Percentiles rank a stretch among this genome's conserved stretches.
Evolutionary conservation across 2,329 filamentous ascomycete species (phyloP).

Genomic region (Thielaviopsis musarum): DNA sequence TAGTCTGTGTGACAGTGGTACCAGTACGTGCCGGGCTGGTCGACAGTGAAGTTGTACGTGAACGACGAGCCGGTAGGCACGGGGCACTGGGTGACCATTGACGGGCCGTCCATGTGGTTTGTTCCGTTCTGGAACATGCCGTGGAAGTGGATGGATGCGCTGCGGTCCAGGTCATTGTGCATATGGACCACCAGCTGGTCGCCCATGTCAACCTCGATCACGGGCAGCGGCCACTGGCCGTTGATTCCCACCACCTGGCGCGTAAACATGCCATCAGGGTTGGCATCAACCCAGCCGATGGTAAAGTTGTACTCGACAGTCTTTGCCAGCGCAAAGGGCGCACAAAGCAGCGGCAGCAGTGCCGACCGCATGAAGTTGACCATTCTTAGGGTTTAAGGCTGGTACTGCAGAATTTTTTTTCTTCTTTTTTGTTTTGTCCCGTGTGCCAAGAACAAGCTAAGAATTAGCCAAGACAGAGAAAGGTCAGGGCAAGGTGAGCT

Average conservation of each 20-base stretch:
- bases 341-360: constrained; percentile 12
- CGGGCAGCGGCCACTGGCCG: constrained; percentile 45
- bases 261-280: constrained; percentile 39
- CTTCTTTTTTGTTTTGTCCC: neutral
- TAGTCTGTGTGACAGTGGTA: constrained; percentile 38
- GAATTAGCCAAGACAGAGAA: constrained; percentile 1
- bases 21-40: constrained; percentile 45
- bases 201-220: constrained; percentile 36
- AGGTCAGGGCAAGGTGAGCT: constrained; percentile 1
- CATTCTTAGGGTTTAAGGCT: constrained; percentile 1
- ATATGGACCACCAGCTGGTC: constrained; percentile 33
- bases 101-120: constrained; percentile 42
- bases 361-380: neutral
- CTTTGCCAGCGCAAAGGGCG: constrained; percentile 17
- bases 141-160: constrained; percentile 41
- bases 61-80: constrained; percentile 35
- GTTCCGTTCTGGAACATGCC: constrained; percentile 43
- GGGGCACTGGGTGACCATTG: constrained; percentile 38
- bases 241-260: constrained; percentile 50
- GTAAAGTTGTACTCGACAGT: constrained; percentile 42
- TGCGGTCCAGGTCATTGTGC: constrained; percentile 32
- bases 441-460: constrained; percentile 1
- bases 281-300: constrained; percentile 41
- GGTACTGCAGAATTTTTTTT: neutral
- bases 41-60: constrained; percentile 39